A percentile compares a stretch with the other conserved stretches of the same genome.
Conservation (phyloP, 169 alveolate genomes). For the Eimeria necatrix region DNA sequence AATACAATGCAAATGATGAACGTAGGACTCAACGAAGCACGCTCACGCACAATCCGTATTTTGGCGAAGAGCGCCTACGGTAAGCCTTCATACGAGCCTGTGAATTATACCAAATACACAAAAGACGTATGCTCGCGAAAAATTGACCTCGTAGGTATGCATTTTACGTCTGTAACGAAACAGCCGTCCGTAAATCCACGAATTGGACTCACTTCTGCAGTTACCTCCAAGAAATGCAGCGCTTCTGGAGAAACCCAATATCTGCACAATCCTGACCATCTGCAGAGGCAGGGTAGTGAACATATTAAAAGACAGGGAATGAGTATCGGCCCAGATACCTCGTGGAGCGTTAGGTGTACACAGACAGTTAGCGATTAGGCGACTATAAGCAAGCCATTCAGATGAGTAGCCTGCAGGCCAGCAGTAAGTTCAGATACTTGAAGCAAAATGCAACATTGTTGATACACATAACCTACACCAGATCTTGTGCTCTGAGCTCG, state of each 20-base stretch:
- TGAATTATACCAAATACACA: no score
- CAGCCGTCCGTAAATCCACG: no score
- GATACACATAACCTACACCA: constrained; percentile 8
- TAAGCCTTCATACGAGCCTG: no score
- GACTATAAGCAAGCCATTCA: no score
- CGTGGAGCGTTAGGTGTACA: neutral
- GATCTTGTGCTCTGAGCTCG: constrained; percentile 18
- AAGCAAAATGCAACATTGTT: no score
- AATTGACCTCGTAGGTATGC: no score
- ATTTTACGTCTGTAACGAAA: no score
- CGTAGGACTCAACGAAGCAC: neutral
- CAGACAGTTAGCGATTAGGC: neutral
- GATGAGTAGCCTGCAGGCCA: no score
- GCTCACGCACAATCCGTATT: no score
- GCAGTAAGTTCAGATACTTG: no score
- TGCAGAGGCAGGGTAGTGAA: neutral
- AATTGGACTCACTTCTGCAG: constrained; percentile 31
- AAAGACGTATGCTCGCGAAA: no score
- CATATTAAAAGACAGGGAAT: neutral
- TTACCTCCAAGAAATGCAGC: constrained; percentile 54
- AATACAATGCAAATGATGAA: neutral
- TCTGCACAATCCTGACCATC: constrained; percentile 40
- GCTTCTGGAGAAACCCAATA: constrained; percentile 75
- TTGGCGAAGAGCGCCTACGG: no score
- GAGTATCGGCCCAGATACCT: neutral